Base-by-base conservation (phyloP, 2,329 filamentous ascomycete genomes). In the Zasmidium angulare region DNA sequence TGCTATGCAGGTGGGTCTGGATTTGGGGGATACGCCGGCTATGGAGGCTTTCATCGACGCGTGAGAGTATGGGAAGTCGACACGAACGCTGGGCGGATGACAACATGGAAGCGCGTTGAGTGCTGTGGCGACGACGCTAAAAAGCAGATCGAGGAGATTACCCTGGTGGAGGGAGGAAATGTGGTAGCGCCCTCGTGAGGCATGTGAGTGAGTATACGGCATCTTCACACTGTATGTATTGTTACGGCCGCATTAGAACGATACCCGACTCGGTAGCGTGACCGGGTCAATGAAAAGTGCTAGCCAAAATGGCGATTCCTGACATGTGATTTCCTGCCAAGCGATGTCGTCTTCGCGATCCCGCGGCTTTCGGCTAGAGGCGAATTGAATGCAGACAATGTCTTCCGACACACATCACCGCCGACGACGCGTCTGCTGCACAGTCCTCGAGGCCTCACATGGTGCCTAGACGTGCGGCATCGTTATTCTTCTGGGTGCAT, bases 1-100 rank as follows among this genome's bases (percentile, higher is more conserved):
- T 99, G 95, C 79, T 98, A 98, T 75, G 93, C 88, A 9, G 95
- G 95, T 29, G 95, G 90, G 23, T 86, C 87, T 24, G 95, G 95
- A 1, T 96, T 99, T 69, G 95, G 95, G 56, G 95, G 95, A 0
- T 99, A 99, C 72, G 95, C 89, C 20, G 93, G 93, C 4, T 98
- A 97, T 72, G 88, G 87, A 46, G 89, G 89, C 2, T 98, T 89
- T 72, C 83, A 93, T 69, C 89, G 95, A 23, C 86, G 92, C 26
- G 83, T 97, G 55, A 85, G 95, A 50, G 84, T 99, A 47, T 99
- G 95, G 72, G 93, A 98, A 68, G 86, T 99, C 53, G 93, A 99
- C 74, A 90, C 93, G 77, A 96, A 96, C 71, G 86, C 90, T 60
- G 93, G 89, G 7, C 85, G 91, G 50, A 93, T 99, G 66, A 86